Evolutionary conservation across 2,329 filamentous ascomycete genomes (phyloP).

Genomic region (Hypoxylon sp.): DNA sequence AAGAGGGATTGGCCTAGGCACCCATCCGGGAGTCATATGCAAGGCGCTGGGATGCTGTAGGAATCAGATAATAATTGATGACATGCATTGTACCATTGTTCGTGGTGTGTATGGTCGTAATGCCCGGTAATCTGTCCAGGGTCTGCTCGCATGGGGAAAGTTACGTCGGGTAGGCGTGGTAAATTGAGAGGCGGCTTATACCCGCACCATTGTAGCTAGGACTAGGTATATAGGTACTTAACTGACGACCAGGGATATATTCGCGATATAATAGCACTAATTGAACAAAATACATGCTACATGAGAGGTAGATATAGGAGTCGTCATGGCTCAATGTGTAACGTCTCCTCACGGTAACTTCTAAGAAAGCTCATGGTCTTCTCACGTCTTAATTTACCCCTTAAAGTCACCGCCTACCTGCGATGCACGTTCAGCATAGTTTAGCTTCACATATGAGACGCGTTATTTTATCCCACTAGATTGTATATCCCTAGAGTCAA

Average conservation of each 20-base stretch:
- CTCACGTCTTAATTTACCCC: background rate
- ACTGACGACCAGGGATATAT: background rate
- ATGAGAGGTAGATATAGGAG: background rate
- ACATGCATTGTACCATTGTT: conserved; percentile 9
- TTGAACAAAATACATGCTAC: background rate
- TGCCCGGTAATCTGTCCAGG: conserved; percentile 15
- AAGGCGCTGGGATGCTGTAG: conserved; percentile 27
- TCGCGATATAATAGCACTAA: background rate
- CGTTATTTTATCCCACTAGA: no score
- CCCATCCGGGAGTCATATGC: conserved; percentile 28
- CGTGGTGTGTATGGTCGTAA: conserved; percentile 5
- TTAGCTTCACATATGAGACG: background rate
- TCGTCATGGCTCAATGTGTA: background rate
- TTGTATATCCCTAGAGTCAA: no score
- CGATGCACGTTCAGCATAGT: background rate
- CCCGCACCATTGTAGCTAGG: conserved; percentile 11
- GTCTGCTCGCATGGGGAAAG: conserved; percentile 17
- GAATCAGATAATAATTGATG: conserved; percentile 19
- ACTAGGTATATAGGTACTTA: conserved; percentile 1
- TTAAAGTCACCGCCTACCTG: background rate
- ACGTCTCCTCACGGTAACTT: background rate
- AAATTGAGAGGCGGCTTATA: conserved; percentile 16
- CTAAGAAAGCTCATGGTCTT: background rate
- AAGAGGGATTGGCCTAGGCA: conserved; percentile 2
- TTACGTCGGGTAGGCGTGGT: conserved; percentile 2